Evolutionary conservation across 2,329 filamentous ascomycete genomes (phyloP), one percentile per base, ranked within the genome.

Genomic region (Madurella mycetomatis): DNA sequence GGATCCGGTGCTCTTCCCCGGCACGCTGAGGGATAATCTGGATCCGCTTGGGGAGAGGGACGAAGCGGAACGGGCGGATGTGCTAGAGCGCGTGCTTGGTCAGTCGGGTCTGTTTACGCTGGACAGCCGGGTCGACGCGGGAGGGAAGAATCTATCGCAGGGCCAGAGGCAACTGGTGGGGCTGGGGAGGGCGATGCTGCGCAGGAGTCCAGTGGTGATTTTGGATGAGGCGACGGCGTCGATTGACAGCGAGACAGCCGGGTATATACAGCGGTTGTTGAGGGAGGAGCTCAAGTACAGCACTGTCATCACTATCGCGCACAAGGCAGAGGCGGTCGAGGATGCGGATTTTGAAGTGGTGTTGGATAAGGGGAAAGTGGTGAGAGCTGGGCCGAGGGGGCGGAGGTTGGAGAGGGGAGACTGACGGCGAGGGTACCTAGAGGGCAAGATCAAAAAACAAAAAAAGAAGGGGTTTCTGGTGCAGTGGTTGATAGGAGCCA

Each of bases 231-330:
- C 83, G 2, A 86, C 83, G 3, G 82, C 83, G 2, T 82, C 78
- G 0, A 84, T 86, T 48, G 83, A 86, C 53, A 75, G 76, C 45
- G 74, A 72, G 53, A 86, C 83, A 1, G 83, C 83, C 0, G 72
- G 73, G 17, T 73, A 74, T 18, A 83, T 85, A 53, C 82, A 86
- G 66, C 70, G 77, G 13, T 72, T 85, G 2, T 64, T 86, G 40
- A 68, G 81, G 4, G 74, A 78, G 19, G 81, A 84, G 63, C 70
- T 86, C 43, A 64, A 65, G 4, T 57, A 73, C 13, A 83, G 79
- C 60, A 86, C 83, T 0, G 81, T 86, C 2, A 82, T 86, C 41
- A 84, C 83, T 0, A 85, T 86, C 64, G 83, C 83, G n/a, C 83
- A 86, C 65, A 75, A 83, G 1, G 69, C 85, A 1, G 80, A 85